phyloP scores from a whole-genome alignment of 1,139 yeast species.

The Geotrichum reessii region DNA sequence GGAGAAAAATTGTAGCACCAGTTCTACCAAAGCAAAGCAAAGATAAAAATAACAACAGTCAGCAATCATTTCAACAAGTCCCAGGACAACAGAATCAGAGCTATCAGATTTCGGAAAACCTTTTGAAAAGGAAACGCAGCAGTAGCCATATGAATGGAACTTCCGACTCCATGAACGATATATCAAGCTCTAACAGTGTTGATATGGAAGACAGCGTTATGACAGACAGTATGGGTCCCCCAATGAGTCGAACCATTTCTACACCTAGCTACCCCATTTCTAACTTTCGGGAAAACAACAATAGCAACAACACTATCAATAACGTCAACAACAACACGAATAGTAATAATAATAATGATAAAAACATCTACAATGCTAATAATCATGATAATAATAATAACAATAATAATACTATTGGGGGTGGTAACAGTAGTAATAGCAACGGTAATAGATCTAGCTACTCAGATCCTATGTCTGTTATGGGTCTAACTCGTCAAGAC shows the following conservation, averaged over 20 bases:
- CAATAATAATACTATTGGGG: slow-evolving; percentile 1
- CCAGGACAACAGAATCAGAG: background rate
- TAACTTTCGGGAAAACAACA: slow-evolving; percentile 5
- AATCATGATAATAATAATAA: background rate
- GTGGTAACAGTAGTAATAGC: slow-evolving; percentile 4
- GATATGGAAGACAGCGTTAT: slow-evolving; percentile 11
- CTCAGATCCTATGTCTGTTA: background rate
- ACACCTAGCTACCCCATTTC: background rate
- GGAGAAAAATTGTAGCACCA: slow-evolving; percentile 80
- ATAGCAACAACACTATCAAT: slow-evolving; percentile 2
- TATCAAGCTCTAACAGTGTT: background rate
- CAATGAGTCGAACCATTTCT: background rate
- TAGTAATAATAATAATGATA: background rate
- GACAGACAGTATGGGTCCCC: slow-evolving; percentile 10
- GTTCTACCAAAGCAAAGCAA: slow-evolving; percentile 41
- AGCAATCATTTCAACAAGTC: slow-evolving; percentile 21
- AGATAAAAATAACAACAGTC: slow-evolving; percentile 37
- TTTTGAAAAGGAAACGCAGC: slow-evolving; percentile 21
- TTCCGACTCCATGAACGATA: background rate
- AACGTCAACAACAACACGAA: slow-evolving; percentile 9
- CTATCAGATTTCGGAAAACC: slow-evolving; percentile 1
- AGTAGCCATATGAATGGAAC: slow-evolving; percentile 13
- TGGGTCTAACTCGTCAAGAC: background rate
- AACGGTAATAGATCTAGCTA: background rate
- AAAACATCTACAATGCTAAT: background rate